Base-by-base conservation (phyloP, 139 green algal genomes). In the Tetraselmis chui region DNA sequence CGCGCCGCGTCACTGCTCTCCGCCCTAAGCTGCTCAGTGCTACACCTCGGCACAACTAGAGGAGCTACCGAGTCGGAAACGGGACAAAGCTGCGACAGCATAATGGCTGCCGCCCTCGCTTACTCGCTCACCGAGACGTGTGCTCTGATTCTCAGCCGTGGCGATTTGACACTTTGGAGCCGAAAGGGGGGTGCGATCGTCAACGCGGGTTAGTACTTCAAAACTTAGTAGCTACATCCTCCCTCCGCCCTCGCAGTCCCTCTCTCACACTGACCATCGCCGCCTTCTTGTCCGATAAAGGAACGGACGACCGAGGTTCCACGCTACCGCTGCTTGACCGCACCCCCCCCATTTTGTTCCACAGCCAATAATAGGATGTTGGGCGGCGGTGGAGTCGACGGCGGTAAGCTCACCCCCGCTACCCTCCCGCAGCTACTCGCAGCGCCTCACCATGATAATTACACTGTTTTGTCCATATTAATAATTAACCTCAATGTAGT, bases 341-440 rank as follows among this genome's bases (percentile, higher is more conserved):
- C n/a, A n/a, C n/a, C n/a, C n/a, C n/a, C n/a, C n/a, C n/a, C n/a
- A n/a, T n/a, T 27, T 30, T 11, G 27, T 18, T 59, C 78, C 82
- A 75, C 89, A 93, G 92, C 93, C 24, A 96, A 97, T 30, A 86
- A 94, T 80, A 75, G 89, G 0, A 96, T 98, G 93, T 85, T 98
- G 67, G 95, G 95, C 23, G 95, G 95, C 2, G 93, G 91, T 5
- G 95, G 95, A 0, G 94, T 98, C 28, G 94, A 97, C 80, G 93
- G 92, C 82, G 85, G 88, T 90, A 75, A 75, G 45, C 45, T 18
- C 45, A 5, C 45, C 45, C 45, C 45, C 45, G 11, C 45, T 18
- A 5, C 45, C 45, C 45, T 18, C 45, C 45, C 45, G 11, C 45
- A 18, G 45, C 18, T 5, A 67, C 45, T 67, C 45, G 45, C 45